Base-by-base conservation (phyloP, 2,329 filamentous ascomycete species). In the Hypoxylon sp. region DNA sequence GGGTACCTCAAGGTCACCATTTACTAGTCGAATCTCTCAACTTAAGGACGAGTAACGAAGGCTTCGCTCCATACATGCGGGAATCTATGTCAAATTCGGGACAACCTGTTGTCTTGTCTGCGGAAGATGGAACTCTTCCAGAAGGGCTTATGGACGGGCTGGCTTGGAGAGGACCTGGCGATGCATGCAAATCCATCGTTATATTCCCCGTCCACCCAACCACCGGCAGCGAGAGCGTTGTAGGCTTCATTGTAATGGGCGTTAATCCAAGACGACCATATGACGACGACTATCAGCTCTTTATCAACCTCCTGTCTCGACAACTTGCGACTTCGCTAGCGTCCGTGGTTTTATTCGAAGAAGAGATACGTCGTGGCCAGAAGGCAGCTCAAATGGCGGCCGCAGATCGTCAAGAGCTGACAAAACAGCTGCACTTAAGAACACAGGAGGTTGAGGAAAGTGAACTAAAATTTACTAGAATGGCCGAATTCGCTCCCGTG, bases 401-500 rank as follows among this genome's bases (percentile, higher is more conserved):
- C 1, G 81, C 92, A 67, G 92, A 96, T 77, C 89, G 91, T 1
- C 91, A 93, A 71, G 90, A 93, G 74, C 85, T 96, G 2, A 93
- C 91, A 0, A 87, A 93, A 76, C 91, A 95, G 76, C 84, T 96
- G 13, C 89, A 89, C 47, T 84, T 91, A 17, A 82, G 87, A 32
- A 89, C 88, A 0, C 85, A 87, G 72, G 87, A 91, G 73, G 87
- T 87, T 0, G 83, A 86, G 46, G 88, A 91, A 74, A 89, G 89
- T 76, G 93, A 96, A 77, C 90, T 91, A 32, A 91, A 91, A 64
- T 96, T 96, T 76, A 93, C 92, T 0, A 86, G 92, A 48, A 94
- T 96, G 91, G 92, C 93, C 2, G 92, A 94, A 75, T 93, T 93
- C 70, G 91, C 92, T 0, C 93, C 93, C 0, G 92, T 94, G 1